Conservation (phyloP, 495 filamentous ascomycete species). For the Bathelium albidoporum region DNA sequence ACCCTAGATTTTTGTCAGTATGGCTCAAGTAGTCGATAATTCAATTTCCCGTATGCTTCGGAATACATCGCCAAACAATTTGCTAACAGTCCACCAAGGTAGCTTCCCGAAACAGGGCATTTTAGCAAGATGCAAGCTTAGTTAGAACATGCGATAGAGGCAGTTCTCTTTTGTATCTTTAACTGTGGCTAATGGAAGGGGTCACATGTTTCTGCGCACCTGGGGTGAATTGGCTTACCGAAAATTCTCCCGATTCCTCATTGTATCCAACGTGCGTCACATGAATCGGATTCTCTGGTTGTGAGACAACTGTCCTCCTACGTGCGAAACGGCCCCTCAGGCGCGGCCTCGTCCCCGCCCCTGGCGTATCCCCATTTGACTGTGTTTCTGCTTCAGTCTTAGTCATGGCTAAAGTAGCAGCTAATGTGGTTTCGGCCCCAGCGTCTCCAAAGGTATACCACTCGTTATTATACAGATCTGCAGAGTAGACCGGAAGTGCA, state of each 20-base stretch:
- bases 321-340: not conserved
- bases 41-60: not conserved
- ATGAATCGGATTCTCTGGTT: slow-evolving; percentile 92
- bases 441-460: not conserved
- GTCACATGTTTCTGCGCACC: not conserved
- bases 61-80: not conserved
- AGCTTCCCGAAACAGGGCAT: not conserved
- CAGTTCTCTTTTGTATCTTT: not conserved
- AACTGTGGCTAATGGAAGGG: not conserved
- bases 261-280: slow-evolving; percentile 97
- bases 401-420: not conserved
- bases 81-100: not conserved
- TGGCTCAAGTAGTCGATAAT: not conserved
- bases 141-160: not conserved
- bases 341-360: not conserved
- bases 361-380: not conserved
- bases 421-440: not conserved
- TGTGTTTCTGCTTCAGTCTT: not conserved
- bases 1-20: not conserved
- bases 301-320: slow-evolving; percentile 78
- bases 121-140: not conserved
- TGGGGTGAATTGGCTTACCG: slow-evolving; percentile 39
- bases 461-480: slow-evolving; percentile 3
- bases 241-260: slow-evolving; percentile 92
- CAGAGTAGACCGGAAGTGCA: slow-evolving; percentile 5